These are phyloP conservation scores for Stachybotrys elegans DNA, from an alignment of 2,329 filamentous ascomycete genomes.

Conservation along the genomic window DNA sequence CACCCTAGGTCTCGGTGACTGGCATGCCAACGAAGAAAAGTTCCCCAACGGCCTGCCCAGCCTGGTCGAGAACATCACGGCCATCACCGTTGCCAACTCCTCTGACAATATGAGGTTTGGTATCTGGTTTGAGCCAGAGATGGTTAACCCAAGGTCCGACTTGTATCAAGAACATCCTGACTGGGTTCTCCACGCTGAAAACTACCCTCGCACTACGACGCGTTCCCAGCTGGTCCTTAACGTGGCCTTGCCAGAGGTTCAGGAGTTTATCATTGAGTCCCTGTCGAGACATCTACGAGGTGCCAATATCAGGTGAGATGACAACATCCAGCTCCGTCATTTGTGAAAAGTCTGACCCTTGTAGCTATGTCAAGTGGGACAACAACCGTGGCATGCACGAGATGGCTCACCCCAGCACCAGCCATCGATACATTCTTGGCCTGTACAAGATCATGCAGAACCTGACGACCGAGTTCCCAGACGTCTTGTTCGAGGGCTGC, in stretches of 20 bases:
- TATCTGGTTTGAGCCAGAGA: constrained; percentile 64
- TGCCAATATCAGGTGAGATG: constrained; percentile 33
- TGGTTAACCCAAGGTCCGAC: constrained; percentile 59
- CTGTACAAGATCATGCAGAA: constrained; percentile 57
- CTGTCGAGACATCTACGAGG: constrained; percentile 51
- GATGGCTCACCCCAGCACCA: constrained; percentile 43
- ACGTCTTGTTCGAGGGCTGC: constrained; percentile 63
- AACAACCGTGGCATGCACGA: constrained; percentile 63
- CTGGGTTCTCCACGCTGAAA: constrained; percentile 55
- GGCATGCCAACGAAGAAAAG: constrained; percentile 51
- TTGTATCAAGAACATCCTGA: constrained; percentile 59
- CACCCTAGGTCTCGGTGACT: constrained; percentile 56
- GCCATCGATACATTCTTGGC: constrained; percentile 58
- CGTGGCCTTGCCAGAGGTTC: constrained; percentile 54
- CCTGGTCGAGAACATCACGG: constrained; percentile 46
- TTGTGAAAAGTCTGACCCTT: not conserved
- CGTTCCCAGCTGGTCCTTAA: constrained; percentile 60
- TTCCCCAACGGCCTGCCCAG: constrained; percentile 53
- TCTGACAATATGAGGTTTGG: constrained; percentile 48
- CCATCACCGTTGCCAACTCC: constrained; percentile 40
- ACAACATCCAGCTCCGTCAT: not conserved
- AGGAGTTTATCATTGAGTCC: constrained; percentile 54
- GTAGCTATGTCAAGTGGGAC: constrained; percentile 61
- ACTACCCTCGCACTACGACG: constrained; percentile 49
- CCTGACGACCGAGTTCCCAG: constrained; percentile 53